Evolutionary conservation across 1,284 basidiomycete species (phyloP), one percentile per base, ranked within the genome.

Genomic region (Apiotrichum montevideense): DNA sequence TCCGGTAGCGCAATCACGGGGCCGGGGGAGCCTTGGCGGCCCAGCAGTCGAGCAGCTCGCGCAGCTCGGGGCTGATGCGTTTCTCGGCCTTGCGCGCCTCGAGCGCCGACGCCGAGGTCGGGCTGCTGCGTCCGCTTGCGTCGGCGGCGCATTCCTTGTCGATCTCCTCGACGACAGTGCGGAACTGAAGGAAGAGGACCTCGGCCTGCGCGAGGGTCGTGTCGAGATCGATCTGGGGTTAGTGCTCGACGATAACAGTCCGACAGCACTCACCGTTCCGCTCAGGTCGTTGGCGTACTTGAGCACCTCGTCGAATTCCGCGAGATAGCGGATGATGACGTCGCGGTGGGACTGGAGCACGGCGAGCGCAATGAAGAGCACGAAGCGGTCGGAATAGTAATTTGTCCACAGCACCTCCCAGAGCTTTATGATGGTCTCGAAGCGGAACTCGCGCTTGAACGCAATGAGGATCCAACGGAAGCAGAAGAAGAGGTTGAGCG

Each of bases 321-420:
- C 84, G 4, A 99, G 82, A 74, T 98, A 98, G 11, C 94, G 84
- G 46, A 98, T 78, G 54, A 98, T 88, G 70, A 96, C 87, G 67
- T 96, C 92, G 40, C 94, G 81, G 75, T 98, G 93, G 4, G 88
- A 88, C 73, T 98, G 91, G 10, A 99, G 81, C 37, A 99, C 84
- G 0, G 93, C 93, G 29, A 99, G 81, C 0, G 94, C 94, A 21
- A 98, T 82, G 68, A 98, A 98, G 3, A 98, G 82, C n/a, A 93
- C 85, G 69, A 98, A 97, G 37, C 86, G 80, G 37, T 82, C 83
- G 71, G 87, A 90, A 76, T 92, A 92, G 69, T 89, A 88, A 67
- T 94, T 85, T 6, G 93, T 93, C 88, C 90, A 96, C n/a, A 96
- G 78, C 54, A 77, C 87, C 75, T 99, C 96, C 96, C 96, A 99